Evolutionary conservation across 805 yeast species (phyloP).

Genomic region (Cyberlindnera japonica): DNA sequence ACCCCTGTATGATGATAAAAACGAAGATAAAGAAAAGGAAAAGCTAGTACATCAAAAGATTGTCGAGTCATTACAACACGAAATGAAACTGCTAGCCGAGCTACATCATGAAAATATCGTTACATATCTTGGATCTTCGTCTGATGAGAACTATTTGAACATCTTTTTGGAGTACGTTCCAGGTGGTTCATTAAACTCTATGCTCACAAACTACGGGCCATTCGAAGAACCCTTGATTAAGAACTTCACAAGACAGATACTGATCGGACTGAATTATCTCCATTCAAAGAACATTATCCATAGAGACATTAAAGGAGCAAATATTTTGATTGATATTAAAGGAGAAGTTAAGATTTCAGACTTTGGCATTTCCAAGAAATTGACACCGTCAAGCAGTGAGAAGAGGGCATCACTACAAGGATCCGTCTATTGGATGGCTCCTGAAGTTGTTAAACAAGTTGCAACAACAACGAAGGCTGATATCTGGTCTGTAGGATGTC

Average conservation of each 20-base stretch:
- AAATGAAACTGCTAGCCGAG: constrained; percentile 71
- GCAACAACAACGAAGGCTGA: constrained; percentile 91
- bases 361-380: constrained; percentile 74
- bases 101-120: constrained; percentile 91
- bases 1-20: constrained; percentile 32
- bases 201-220: constrained; percentile 71
- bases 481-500: constrained; percentile 96
- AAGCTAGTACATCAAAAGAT: constrained; percentile 44
- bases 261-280: constrained; percentile 68
- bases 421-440: constrained; percentile 98
- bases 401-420: constrained; percentile 88
- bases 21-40: constrained; percentile 22
- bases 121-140: constrained; percentile 83
- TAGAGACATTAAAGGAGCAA: constrained; percentile 87
- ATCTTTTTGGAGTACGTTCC: constrained; percentile 79
- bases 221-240: constrained; percentile 73
- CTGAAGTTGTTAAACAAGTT: constrained; percentile 93
- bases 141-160: constrained; percentile 66
- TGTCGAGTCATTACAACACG: constrained; percentile 80
- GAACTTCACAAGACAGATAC: constrained; percentile 70
- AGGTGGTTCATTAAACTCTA: constrained; percentile 67
- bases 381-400: constrained; percentile 46
- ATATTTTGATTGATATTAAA: constrained; percentile 73
- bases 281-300: constrained; percentile 77
- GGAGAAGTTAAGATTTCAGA: constrained; percentile 84